Base-by-base conservation (phyloP, 345 rosid genomes). In the Rhizophora mangle region DNA sequence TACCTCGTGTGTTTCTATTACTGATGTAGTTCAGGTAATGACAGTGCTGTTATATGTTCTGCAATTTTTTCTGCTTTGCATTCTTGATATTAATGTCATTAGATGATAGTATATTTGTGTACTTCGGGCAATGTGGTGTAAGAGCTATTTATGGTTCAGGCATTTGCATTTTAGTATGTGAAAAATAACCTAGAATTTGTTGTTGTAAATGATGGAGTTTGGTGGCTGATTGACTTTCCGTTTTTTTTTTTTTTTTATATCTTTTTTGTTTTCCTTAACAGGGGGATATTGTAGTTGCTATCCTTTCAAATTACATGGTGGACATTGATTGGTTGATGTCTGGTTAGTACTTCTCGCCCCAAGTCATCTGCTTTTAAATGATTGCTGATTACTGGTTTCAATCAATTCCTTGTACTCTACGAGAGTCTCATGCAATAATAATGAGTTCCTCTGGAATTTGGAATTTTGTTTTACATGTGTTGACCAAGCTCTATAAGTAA, bases 251-350 rank as follows among this genome's bases (percentile, higher is more conserved):
- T 31, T 43, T 24, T 68, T 62, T 10, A 6, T 1, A 34, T 34
- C 37, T 34, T 34, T 34, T 34, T 34, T 7, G 10, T 30, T 37
- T 68, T 72, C 21, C 27, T 80, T 79, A 69, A 20, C 68, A 92
- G 99, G 99, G 93, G 52, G 93, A 94, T 65, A 73, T 92, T 74
- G 74, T 82, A 74, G 78, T 83, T 78, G 95, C 87, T 27, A 69
- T 92, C 55, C 82, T 94, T 24, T 92, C 97, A 37, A 94, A 94
- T 82, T 94, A 88, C 78, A 94, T 94, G 97, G 99, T 92, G 60
- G 97, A 94, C 74, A 37, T 91, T 24, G 93, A 89, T 75, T 94
- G 99, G 99, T 76, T 94, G 79, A 49, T 87, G 63, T 79, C 87
- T 34, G 86, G 89, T 85, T 37, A 82, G 86, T 72, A 60, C 21